phyloP scores from a whole-genome alignment of 345 rosid species.

The Ricinus communis region DNA sequence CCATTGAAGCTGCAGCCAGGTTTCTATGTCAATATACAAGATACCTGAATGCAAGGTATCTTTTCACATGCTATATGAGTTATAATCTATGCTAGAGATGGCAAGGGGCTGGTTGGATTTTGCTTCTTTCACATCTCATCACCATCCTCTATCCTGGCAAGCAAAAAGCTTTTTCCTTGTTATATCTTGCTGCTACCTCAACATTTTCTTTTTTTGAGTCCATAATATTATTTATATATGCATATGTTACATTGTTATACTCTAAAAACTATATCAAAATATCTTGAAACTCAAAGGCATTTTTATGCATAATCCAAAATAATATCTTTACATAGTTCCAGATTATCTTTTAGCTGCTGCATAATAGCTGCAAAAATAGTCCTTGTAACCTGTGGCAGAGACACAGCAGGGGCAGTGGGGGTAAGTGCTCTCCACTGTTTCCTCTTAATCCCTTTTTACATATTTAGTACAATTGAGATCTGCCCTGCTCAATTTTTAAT shows the following conservation, averaged over 20 bases:
- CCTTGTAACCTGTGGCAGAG: too few species aligned
- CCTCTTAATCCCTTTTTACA: too few species aligned
- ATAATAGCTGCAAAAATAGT: too few species aligned
- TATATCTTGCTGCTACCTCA: not conserved
- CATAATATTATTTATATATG: not conserved
- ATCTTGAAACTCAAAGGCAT: not conserved
- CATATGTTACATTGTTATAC: not conserved
- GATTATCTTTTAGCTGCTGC: too few species aligned
- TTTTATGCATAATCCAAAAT: too few species aligned
- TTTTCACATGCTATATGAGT: constrained; percentile 2
- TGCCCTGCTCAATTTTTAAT: too few species aligned
- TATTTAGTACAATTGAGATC: too few species aligned
- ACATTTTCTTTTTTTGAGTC: not conserved
- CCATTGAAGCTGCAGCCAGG: constrained; percentile 56
- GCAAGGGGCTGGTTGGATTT: not conserved
- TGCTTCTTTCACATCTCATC: not conserved
- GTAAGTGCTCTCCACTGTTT: too few species aligned
- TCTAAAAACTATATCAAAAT: not conserved
- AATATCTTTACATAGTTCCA: too few species aligned
- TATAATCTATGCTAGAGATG: constrained; percentile 2
- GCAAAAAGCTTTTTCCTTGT: not conserved
- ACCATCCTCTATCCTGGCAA: not conserved
- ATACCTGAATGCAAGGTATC: constrained; percentile 55
- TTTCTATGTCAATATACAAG: constrained; percentile 64
- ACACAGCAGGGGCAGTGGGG: too few species aligned